phyloP scores from a whole-genome alignment of 257 asterid genomes.

The Scutellaria barbata region DNA sequence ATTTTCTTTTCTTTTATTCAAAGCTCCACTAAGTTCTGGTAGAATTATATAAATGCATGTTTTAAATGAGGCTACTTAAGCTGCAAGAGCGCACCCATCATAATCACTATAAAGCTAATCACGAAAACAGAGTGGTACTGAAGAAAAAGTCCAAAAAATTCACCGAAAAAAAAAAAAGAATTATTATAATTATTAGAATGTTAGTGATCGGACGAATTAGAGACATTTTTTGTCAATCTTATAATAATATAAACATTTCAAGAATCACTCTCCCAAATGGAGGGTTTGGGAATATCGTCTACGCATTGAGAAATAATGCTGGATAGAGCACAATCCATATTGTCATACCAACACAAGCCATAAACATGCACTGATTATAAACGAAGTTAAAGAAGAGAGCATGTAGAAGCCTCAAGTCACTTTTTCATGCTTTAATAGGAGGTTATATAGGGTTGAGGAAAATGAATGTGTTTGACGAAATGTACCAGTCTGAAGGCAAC shows the following conservation, averaged over 20 bases:
- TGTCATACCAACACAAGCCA: conserved; percentile 28
- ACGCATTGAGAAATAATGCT: background rate
- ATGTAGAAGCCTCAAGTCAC: conserved; percentile 16
- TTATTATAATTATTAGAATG: background rate
- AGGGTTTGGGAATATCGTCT: conserved; percentile 8
- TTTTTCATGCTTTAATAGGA: conserved; percentile 23
- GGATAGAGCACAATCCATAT: conserved; percentile 6
- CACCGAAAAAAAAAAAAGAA: conserved; percentile 1
- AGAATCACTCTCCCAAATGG: conserved; percentile 8
- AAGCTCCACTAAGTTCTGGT: conserved; percentile 5
- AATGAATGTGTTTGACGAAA: conserved; percentile 20
- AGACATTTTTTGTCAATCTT: background rate
- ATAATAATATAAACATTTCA: conserved; percentile 14
- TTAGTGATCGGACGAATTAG: background rate
- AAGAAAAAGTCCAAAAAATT: conserved; percentile 14
- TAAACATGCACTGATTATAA: background rate
- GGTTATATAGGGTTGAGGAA: conserved; percentile 20
- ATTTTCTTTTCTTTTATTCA: background rate
- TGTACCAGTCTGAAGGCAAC: conserved; percentile 88
- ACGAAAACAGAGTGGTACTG: background rate
- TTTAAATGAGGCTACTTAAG: conserved; percentile 10
- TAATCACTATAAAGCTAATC: conserved; percentile 4
- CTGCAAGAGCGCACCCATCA: conserved; percentile 18
- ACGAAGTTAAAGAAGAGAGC: background rate
- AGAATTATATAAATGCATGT: background rate